phyloP scores from a whole-genome alignment of 495 filamentous ascomycete genomes.

The Xylaria grammica region DNA sequence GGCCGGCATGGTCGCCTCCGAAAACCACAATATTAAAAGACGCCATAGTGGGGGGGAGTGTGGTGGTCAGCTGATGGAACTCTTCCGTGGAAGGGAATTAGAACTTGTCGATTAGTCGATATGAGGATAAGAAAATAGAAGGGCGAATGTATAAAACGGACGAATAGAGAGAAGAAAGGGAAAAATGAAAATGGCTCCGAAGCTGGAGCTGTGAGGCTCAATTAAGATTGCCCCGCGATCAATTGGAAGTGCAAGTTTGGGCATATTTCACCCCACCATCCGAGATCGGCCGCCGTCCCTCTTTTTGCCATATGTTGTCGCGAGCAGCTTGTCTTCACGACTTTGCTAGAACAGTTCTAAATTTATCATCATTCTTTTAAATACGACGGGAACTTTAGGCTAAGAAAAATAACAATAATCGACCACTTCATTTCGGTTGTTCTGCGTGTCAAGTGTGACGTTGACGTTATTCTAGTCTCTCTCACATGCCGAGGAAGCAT shows the following conservation, averaged over 20 bases:
- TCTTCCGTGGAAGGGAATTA: too few relatives aligned
- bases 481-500: too few relatives aligned
- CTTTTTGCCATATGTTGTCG: too few relatives aligned
- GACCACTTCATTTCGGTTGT: background rate
- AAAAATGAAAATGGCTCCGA: constrained; percentile 14
- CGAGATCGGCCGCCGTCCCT: constrained; percentile 37
- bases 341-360: too few relatives aligned
- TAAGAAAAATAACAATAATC: background rate
- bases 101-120: too few relatives aligned
- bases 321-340: too few relatives aligned
- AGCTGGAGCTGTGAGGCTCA: constrained; percentile 19
- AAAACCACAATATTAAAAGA: constrained; percentile 70
- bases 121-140: too few relatives aligned
- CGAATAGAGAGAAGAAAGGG: background rate
- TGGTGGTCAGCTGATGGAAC: background rate
- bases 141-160: too few relatives aligned
- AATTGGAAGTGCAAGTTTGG: constrained; percentile 23
- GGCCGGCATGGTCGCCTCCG: constrained; percentile 91
- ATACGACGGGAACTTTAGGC: too few relatives aligned
- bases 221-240: constrained; percentile 26
- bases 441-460: background rate
- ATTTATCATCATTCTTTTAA: too few relatives aligned
- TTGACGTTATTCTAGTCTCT: background rate
- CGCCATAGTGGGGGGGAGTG: constrained; percentile 45
- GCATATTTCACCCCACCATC: constrained; percentile 36